Evolutionary conservation across 1,284 basidiomycete genomes (phyloP), one percentile per base, ranked within the genome.

Genomic region (Microbotryum intermedium): DNA sequence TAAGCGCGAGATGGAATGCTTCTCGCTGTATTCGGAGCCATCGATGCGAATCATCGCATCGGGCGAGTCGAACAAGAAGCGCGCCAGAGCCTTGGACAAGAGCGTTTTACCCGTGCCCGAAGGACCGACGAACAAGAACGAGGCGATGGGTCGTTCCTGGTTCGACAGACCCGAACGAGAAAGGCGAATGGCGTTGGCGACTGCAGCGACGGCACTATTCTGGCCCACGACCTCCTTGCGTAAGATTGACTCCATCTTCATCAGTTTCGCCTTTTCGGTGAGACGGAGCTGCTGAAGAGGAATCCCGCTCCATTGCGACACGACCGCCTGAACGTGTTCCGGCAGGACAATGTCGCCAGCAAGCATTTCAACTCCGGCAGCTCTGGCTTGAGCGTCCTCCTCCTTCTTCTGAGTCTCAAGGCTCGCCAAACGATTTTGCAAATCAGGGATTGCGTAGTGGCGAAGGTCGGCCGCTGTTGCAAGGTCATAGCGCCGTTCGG

Each of bases 391-490:
- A 47, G 69, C 72, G 47, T 72, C 72, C 59, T 78, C 77, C 49
- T 73, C 75, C 62, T 78, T 77, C 69, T 79, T 80, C 45, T 75
- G 72, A 11, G 71, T 69, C 70, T 82, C 80, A 42, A 82, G 74
- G 60, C 75, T 71, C 57, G 75, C 74, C 60, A 97, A 81, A 53
- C 85, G 84, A 57, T 79, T 75, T 73, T 91, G 85, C n/a, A 94
- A 79, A 70, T 97, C 90, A 16, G 95, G 94, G 47, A 98, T 82
- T 3, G 49, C 42, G 72, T 89, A 91, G 77, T 92, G 95, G 57
- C 87, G 85, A 64, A 97, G 78, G 74, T 97, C 94, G 55, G 91
- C 91, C 10, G 88, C 89, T 4, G 87, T 87, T 1, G 83, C 82
- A 57, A 94, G 82, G 60, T 75, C 82, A 70, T 79, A 85, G 77